phyloP scores from a whole-genome alignment of 2,329 filamentous ascomycete genomes.

The Sodiomyces alkalinus region DNA sequence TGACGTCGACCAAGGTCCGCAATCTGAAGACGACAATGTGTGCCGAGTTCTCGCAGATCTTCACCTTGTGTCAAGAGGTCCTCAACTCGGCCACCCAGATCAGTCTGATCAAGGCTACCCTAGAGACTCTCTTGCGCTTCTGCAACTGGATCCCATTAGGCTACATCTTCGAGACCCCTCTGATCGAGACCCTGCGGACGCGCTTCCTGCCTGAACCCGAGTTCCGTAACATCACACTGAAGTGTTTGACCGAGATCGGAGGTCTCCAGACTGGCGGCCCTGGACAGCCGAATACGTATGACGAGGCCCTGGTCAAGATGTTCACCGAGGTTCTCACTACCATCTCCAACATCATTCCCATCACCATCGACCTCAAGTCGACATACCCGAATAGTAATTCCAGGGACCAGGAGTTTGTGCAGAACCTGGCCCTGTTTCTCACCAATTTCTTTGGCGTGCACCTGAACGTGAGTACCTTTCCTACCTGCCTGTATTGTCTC shows the following conservation, averaged over 20 bases:
- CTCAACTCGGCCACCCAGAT: slow-evolving; percentile 78
- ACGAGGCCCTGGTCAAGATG: slow-evolving; percentile 95
- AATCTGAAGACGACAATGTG: slow-evolving; percentile 98
- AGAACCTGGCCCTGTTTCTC: slow-evolving; percentile 89
- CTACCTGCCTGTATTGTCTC: neutral
- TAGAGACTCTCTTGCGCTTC: slow-evolving; percentile 90
- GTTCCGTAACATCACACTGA: slow-evolving; percentile 91
- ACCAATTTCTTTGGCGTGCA: slow-evolving; percentile 96
- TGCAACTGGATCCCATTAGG: slow-evolving; percentile 98
- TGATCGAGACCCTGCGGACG: slow-evolving; percentile 87
- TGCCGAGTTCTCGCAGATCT: slow-evolving; percentile 95
- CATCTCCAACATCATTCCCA: slow-evolving; percentile 83
- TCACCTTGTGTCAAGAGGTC: slow-evolving; percentile 93
- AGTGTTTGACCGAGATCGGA: slow-evolving; percentile 94
- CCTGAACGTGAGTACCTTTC: slow-evolving; percentile 56
- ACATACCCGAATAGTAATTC: slow-evolving; percentile 88
- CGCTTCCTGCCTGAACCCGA: slow-evolving; percentile 87
- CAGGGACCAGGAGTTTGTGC: slow-evolving; percentile 91
- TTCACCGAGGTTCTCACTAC: slow-evolving; percentile 92
- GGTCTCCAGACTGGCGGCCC: slow-evolving; percentile 70
- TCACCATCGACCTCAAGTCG: slow-evolving; percentile 76
- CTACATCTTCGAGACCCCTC: slow-evolving; percentile 94
- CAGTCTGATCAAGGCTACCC: slow-evolving; percentile 85
- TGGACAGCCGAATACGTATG: slow-evolving; percentile 57
- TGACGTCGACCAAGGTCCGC: slow-evolving; percentile 96